Conservation (phyloP, 1,139 yeast genomes). For the Lodderomyces pseudojiufengensis region DNA sequence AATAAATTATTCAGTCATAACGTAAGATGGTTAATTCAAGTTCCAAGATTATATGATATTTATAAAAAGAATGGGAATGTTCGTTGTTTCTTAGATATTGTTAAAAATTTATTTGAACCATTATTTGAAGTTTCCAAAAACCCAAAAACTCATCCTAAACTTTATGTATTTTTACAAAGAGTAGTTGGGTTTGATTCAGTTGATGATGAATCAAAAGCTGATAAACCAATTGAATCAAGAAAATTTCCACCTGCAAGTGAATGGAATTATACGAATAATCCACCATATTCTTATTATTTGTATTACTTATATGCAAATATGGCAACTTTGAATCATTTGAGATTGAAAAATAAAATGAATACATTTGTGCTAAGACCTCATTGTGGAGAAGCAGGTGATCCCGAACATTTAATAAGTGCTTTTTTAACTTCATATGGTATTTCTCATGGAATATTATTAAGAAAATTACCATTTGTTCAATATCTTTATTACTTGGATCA, state of each 20-base stretch:
- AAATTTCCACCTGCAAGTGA: constrained; percentile 79
- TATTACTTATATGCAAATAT: constrained; percentile 86
- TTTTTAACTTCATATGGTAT: constrained; percentile 88
- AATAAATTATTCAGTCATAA: constrained; percentile 89
- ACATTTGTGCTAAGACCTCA: constrained; percentile 95
- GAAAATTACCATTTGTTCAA: constrained; percentile 93
- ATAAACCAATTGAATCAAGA: constrained; percentile 65
- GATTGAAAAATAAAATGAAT: constrained; percentile 69
- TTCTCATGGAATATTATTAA: constrained; percentile 88
- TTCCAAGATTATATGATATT: constrained; percentile 88
- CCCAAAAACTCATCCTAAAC: constrained; percentile 84
- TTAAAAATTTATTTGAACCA: constrained; percentile 81
- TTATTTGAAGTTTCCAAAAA: constrained; percentile 83
- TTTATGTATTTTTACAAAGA: constrained; percentile 82
- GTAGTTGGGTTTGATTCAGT: constrained; percentile 98
- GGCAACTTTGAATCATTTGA: constrained; percentile 79
- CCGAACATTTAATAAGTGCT: constrained; percentile 91
- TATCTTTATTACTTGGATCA: constrained; percentile 91
- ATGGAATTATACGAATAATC: constrained; percentile 78
- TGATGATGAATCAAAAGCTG: constrained; percentile 94
- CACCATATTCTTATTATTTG: constrained; percentile 95
- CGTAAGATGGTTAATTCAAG: constrained; percentile 94
- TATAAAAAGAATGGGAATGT: constrained; percentile 79
- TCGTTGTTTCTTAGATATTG: constrained; percentile 66
- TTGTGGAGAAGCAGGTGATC: constrained; percentile 99